These are phyloP conservation scores for Crucihimalaya himalaica DNA, from an alignment of 345 rosid genomes.

Conservation along the genomic window DNA sequence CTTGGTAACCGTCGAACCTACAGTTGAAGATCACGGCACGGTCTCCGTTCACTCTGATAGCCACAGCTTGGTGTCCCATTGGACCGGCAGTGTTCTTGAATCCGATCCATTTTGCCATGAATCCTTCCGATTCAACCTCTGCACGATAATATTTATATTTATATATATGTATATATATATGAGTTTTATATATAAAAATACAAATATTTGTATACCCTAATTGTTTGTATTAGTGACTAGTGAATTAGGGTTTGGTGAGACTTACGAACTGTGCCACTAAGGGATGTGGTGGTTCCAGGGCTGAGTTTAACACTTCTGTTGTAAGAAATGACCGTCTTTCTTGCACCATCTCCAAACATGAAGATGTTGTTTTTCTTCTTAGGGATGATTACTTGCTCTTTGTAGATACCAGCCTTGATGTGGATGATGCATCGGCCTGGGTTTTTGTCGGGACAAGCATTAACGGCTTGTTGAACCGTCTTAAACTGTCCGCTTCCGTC, in stretches of 20 bases:
- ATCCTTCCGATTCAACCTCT: slow-evolving; percentile 62
- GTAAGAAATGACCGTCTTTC: slow-evolving; percentile 61
- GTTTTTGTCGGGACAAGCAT: slow-evolving; percentile 42
- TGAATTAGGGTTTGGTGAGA: slow-evolving; percentile 13
- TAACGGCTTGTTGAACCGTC: slow-evolving; percentile 56
- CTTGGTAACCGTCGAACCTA: slow-evolving; percentile 73
- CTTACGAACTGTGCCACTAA: slow-evolving; percentile 55
- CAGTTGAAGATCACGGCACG: slow-evolving; percentile 56
- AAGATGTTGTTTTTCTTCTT: slow-evolving; percentile 55
- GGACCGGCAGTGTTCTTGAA: slow-evolving; percentile 80
- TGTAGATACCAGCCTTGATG: slow-evolving; percentile 67
- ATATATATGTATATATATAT: neutral
- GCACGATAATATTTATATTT: neutral
- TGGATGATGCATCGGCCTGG: slow-evolving; percentile 57
- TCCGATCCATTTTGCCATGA: slow-evolving; percentile 62
- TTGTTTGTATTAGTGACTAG: neutral
- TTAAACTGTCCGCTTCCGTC: slow-evolving; percentile 79
- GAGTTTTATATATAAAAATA: neutral
- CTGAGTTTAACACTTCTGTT: slow-evolving; percentile 45
- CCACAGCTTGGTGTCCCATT: slow-evolving; percentile 69
- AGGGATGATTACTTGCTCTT: slow-evolving; percentile 48
- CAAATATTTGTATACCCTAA: neutral
- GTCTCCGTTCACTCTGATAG: slow-evolving; percentile 60
- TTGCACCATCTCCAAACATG: slow-evolving; percentile 76
- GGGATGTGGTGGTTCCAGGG: slow-evolving; percentile 50